Base-by-base conservation (phyloP, 371 early-diverging fungal species). In the Dichotomocladium elegans region DNA sequence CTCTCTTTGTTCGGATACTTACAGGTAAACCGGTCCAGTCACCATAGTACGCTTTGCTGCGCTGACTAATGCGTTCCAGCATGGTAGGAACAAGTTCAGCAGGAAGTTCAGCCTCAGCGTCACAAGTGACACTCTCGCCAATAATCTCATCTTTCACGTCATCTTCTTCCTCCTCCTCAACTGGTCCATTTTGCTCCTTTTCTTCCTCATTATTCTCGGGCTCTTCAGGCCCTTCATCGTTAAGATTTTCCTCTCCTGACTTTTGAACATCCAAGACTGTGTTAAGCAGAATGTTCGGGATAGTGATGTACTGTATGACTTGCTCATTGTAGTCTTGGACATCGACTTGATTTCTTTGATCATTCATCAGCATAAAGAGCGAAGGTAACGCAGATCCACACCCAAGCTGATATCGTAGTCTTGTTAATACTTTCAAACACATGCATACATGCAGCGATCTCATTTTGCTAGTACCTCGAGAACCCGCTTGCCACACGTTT, bases 321-420 rank as follows among this genome's bases (percentile, higher is more conserved):
- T 92, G 88, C 26, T 82, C 82, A 69, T 97, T 97, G 57, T 94
- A 95, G 66, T 95, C 96, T 56, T 92, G 93, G 51, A 96, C 79
- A 63, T 92, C 88, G 0, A 96, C 89, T 19, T 58, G 42, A n/a
- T 84, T 80, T 0, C 62, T 54, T 4, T 63, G 44, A 21, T 77
- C 72, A 26, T 64, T 60, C 21, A 56, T 57, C 48, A 96, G 76
- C 12, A 91, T 57, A 55, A 84, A 89, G 11, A 96, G 61, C 21
- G 92, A 86, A 12, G 96, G 97, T 17, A 95, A 70, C 4, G 85
- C 88, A 2, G 93, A 90, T 22, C 96, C 97, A 64, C 96, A 95
- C 6, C 97, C 97, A 51, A 95, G 75, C 86, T 95, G 68, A 7
- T n/a, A n/a, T n/a, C n/a, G n/a, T n/a, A n/a, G n/a, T n/a, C n/a